Evolutionary conservation across 2,329 filamentous ascomycete species (phyloP), one percentile per base, ranked within the genome.

Genomic region (Pseudogymnoascus sp.): DNA sequence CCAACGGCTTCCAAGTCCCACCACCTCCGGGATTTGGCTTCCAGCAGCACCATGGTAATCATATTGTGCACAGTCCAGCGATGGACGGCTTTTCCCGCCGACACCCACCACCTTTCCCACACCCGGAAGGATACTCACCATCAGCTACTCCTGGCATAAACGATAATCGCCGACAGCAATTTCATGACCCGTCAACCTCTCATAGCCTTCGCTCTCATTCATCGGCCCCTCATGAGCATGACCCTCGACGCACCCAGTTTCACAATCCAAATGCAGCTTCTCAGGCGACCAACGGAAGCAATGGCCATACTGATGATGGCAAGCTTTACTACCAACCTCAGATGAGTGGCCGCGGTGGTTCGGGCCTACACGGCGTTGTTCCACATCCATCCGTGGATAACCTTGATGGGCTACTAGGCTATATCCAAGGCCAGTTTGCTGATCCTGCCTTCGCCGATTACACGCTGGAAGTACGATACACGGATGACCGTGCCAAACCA

Each of bases 171-270:
- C 51, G 28, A 34, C 64, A 66, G 37, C 67, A 69, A 11, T 61
- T 68, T 51, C 82, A 83, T 70, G 81, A 80, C 2, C 81, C 84
- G 1, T 79, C 81, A 1, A 85, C 83, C 1, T 81, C 84, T 3
- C 84, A 84, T 67, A 87, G 84, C 73, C 85, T 85, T 69, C 85
- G 85, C 63, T 87, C 85, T 2, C 85, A 86, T 66, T 79, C 83
- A 37, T 85, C 84, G 1, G 78, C 75, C 4, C 77, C 75, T 14
- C 80, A 80, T 41, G 80, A 82, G 11, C 77, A 75, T 31, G 77
- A 75, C 19, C 19, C 41, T 28, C 68, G 66, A 39, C 69, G 68
- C 13, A 66, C 67, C 25, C 60, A 68, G 34, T 71, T 73, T 64
- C 72, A 78, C 62, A 75, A 73, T 25, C 79, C 78, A 65, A 78